Percentiles rank a stretch among this genome's conserved stretches.
These are phyloP conservation scores for Porogramme epimiltina DNA, from an alignment of 1,284 basidiomycete species.

Conservation along the genomic window DNA sequence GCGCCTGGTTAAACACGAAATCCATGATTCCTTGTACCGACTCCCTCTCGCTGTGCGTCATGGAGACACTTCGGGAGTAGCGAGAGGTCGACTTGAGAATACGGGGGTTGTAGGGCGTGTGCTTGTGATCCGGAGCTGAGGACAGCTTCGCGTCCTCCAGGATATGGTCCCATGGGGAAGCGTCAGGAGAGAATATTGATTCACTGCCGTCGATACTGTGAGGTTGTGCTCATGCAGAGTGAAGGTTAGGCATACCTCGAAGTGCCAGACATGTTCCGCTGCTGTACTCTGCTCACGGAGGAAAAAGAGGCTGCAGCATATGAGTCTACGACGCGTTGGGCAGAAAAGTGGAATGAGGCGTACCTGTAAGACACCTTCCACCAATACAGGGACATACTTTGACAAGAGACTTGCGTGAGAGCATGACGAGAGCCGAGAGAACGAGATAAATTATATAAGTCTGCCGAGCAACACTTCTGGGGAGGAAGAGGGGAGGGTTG, in stretches of 20 bases:
- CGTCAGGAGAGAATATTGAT: slow-evolving; percentile 30
- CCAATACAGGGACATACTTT: slow-evolving; percentile 16
- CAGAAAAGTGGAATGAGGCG: background rate
- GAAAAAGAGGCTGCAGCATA: slow-evolving; percentile 12
- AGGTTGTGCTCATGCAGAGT: background rate
- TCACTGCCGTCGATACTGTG: slow-evolving; percentile 4
- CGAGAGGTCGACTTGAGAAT: slow-evolving; percentile 8
- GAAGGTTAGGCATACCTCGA: slow-evolving; percentile 2
- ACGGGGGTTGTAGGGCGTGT: background rate
- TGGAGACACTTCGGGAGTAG: slow-evolving; percentile 47
- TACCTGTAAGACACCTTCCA: slow-evolving; percentile 16
- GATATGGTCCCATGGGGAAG: slow-evolving; percentile 58
- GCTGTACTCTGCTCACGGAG: background rate
- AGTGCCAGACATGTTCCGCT: background rate
- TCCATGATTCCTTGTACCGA: slow-evolving; percentile 75
- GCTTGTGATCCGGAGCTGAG: slow-evolving; percentile 4
- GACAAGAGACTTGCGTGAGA: too few relatives aligned
- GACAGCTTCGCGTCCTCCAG: slow-evolving; percentile 47
- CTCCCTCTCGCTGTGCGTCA: slow-evolving; percentile 67
- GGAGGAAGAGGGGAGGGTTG: too few relatives aligned
- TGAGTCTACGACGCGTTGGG: background rate
- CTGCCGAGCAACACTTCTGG: too few relatives aligned
- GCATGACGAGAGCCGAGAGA: too few relatives aligned
- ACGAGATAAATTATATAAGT: too few relatives aligned
- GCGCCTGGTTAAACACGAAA: slow-evolving; percentile 51